Evolutionary conservation across 2,329 filamentous ascomycete genomes (phyloP).

Genomic region (Beauveria varroae): DNA sequence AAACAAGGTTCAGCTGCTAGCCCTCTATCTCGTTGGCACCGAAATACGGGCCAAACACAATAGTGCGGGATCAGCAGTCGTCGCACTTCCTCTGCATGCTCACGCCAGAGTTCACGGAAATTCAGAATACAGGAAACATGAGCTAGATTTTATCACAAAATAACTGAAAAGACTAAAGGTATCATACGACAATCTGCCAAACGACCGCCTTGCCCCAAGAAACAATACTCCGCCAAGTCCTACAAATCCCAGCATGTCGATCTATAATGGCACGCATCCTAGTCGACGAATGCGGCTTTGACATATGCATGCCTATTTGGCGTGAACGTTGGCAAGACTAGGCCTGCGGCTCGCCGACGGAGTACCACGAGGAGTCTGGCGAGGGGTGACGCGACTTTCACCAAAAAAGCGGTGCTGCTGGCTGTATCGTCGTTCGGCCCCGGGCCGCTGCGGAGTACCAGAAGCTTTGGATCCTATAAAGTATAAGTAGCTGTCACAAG

Average conservation of each 20-base stretch:
- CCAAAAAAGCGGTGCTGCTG: constrained; percentile 35
- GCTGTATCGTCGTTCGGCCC: constrained; percentile 24
- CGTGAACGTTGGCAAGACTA: constrained; percentile 16
- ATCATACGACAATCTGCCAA: neutral
- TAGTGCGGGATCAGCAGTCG: neutral
- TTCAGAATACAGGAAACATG: neutral
- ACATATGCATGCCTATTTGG: neutral
- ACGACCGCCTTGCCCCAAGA: neutral
- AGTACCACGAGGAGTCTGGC: constrained; percentile 29
- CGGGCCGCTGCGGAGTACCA: constrained; percentile 14
- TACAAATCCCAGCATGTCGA: too few relatives aligned
- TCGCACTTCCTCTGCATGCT: neutral
- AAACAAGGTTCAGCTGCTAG: neutral
- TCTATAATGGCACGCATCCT: too few relatives aligned
- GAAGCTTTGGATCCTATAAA: constrained; percentile 18
- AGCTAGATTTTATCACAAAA: neutral
- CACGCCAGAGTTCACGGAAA: neutral
- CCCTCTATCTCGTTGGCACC: neutral
- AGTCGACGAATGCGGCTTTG: too few relatives aligned
- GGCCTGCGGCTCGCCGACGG: constrained; percentile 28
- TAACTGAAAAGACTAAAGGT: neutral
- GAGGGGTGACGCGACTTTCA: constrained; percentile 32
- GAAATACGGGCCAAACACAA: neutral
- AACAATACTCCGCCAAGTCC: neutral
- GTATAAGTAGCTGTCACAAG: constrained; percentile 11